Evolutionary conservation across 2,329 filamentous ascomycete genomes (phyloP), one percentile per base, ranked within the genome.

Genomic region (Tricladium varicosporioides): DNA sequence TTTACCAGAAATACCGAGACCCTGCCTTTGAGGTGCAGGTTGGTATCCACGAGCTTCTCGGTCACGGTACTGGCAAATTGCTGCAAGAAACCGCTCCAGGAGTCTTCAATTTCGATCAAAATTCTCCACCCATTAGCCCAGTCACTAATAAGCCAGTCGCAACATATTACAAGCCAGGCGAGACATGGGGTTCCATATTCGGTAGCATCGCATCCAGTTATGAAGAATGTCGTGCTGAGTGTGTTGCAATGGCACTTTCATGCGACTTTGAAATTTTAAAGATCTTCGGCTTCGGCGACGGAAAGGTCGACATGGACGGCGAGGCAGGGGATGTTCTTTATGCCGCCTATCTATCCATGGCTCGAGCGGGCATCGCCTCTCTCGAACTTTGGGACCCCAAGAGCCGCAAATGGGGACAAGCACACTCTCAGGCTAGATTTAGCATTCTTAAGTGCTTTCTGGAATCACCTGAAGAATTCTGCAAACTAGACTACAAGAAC

Each of bases 361-460:
- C 94, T 13, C 85, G 92, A 40, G 91, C 92, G n/a, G 94, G 94
- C 59, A 79, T 99, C 46, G 84, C 86, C 5, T 89, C 92, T 1
- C 81, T 97, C 18, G 93, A 97, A 71, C 91, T 94, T 80, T 97
- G 92, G 92, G 92, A 97, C 68, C 92, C 92, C 5, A 92, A 92
- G 76, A 86, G 82, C 66, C 80, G 86, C 63, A 96, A 96, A 76
- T 96, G 92, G 92, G 92, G 92, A 8, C 92, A 96, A 73, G 83
- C 89, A 62, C 92, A 96, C 71, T 95, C 91, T 75, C 91, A 96
- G 74, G 92, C 92, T 18, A 88, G 92, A 10, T 97, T 92, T 75
- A 90, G 88, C 51, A 96, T 97, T 67, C 77, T 97, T 43, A 85
- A 83, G 70, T 92, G 86, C 66, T 92, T 97, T 81, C 81, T 97